Evolutionary conservation across 2,329 filamentous ascomycete genomes (phyloP), one percentile per base, ranked within the genome.

Genomic region (Stagonosporopsis rhizophila): DNA sequence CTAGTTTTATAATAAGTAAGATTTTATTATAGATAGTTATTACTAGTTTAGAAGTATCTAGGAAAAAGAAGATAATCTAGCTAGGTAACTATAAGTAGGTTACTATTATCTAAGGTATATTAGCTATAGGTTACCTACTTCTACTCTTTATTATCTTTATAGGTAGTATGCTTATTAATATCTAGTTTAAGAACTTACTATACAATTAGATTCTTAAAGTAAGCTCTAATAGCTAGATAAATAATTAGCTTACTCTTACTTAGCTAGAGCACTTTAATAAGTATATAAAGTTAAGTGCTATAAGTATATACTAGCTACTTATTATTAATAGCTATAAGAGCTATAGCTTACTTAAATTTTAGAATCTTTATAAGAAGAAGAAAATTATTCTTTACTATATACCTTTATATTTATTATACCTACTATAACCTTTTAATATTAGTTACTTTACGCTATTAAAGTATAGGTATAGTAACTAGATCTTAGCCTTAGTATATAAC

Each of bases 231-330:
- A 41, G 44, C 30, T 47, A 47, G 34, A 47, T 19, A 4, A 35
- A 35, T 22, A 47, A 47, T 25, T 35, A 47, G 32, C 44, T 47
- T 38, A 22, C 34, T 35, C n/a, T 50, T 50, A 17, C 37, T 2
- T 40, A 50, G 34, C 20, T 50, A 41, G 14, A 41, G 34, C 17
- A 50, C 37, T 50, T 50, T 50, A 50, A 50, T 28, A 34, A 28
- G 20, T 32, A 41, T 50, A 40, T 12, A 41, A 39, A 32, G 35
- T 19, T 19, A 20, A 27, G 25, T 27, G 22, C 34, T 39, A 27
- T 50, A 40, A 17, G 37, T 50, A 12, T 3, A 14, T 50, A 41
- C 46, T 50, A 50, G 23, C 32, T 47, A 37, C 22, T 47, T 35
- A 47, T 47, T 22, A 27, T 34, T 50, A 32, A 32, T 12, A 32